Base-by-base conservation (phyloP, 306 rosid genomes). In the Arachis hypogaea region DNA sequence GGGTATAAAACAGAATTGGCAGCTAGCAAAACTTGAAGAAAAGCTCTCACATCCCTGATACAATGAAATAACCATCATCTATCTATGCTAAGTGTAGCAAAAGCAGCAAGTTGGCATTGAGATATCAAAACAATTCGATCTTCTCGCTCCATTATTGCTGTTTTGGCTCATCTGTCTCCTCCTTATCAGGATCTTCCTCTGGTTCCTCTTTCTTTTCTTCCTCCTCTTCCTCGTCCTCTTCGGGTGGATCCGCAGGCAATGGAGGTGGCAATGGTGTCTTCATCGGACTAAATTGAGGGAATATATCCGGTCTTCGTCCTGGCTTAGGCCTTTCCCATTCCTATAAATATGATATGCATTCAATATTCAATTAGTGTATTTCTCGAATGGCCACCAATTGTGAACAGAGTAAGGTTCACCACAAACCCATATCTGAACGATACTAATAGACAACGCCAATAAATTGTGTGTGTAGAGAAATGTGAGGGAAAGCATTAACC, bases 241-340 rank as follows among this genome's bases (percentile, higher is more conserved):
- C 78, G 0, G 85, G 87, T 66, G 85, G 87, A 77, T 84, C 87
- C 2, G 83, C 78, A 3, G 87, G 87, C 73, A 80, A 11, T 12
- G 87, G 87, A 29, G 87, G 76, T 3, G 87, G 87, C 69, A 84
- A 80, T 40, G 87, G 87, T 73, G 87, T 77, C 82, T 84, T 84
- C 87, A 84, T 84, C 45, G 87, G 87, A 78, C 87, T 80, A 59
- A 84, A 84, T 57, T 84, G 87, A 18, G 87, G 87, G 36, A 84
- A 80, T 73, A 84, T 84, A 77, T 84, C 87, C 1, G 87, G 69
- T 65, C 87, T 84, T 59, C 87, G 64, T 65, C 87, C 87, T 28
- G 87, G 87, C 76, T 42, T 84, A 7, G 87, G 85, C 57, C 58
- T 80, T 41, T 77, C 82, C 85, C 87, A 84, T 63, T 84, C 87